Evolutionary conservation across 2,329 filamentous ascomycete species (phyloP).

Genomic region (Pseudonectria buxi): DNA sequence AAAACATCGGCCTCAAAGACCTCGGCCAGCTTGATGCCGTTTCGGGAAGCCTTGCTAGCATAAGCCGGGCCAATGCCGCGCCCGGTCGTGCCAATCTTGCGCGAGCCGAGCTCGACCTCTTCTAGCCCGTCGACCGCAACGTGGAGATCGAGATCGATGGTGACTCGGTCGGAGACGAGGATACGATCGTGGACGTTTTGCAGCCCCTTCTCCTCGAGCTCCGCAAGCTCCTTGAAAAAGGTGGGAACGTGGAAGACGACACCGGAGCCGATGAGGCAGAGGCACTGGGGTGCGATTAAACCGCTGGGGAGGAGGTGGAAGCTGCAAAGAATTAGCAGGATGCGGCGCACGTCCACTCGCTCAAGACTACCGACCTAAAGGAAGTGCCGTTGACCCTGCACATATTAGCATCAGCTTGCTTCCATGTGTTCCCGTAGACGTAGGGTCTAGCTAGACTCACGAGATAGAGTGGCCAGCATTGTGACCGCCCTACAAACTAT

Average conservation of each 20-base stretch:
- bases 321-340: too few relatives aligned
- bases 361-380: too few relatives aligned
- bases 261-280: conserved; percentile 1
- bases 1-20: conserved; percentile 60
- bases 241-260: background rate
- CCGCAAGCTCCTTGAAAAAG: conserved; percentile 24
- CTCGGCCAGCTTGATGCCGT: conserved; percentile 57
- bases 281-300: too few relatives aligned
- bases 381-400: too few relatives aligned
- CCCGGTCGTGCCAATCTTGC: conserved; percentile 22
- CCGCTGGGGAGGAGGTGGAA: too few relatives aligned
- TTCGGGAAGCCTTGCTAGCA: conserved; percentile 35
- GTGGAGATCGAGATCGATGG: conserved; percentile 57
- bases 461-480: too few relatives aligned
- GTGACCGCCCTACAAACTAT: too few relatives aligned
- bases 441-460: too few relatives aligned
- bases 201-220: conserved; percentile 29
- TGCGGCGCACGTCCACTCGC: too few relatives aligned
- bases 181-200: conserved; percentile 36
- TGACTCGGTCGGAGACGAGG: conserved; percentile 53
- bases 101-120: conserved; percentile 38
- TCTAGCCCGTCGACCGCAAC: conserved; percentile 61
- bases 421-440: too few relatives aligned
- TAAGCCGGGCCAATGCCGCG: conserved; percentile 16
- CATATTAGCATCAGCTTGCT: too few relatives aligned